phyloP scores from a whole-genome alignment of 768 basidiomycete genomes.

The Tephrocybe sp. region DNA sequence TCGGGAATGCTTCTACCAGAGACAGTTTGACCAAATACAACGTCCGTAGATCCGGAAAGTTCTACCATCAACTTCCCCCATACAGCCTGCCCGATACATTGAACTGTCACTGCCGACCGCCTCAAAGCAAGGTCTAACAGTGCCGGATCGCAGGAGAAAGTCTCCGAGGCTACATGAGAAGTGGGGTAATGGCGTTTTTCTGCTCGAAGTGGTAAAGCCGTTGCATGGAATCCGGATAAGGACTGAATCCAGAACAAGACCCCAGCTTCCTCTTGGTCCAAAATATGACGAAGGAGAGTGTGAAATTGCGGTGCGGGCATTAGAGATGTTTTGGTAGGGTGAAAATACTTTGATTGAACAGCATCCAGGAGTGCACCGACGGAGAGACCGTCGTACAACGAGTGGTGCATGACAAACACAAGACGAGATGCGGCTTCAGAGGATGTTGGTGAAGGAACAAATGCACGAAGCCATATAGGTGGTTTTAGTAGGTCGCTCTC shows the following conservation, averaged over 20 bases:
- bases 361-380: slow-evolving; percentile 32
- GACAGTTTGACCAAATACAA: slow-evolving; percentile 47
- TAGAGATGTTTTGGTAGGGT: slow-evolving; percentile 6
- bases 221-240: slow-evolving; percentile 23
- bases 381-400: slow-evolving; percentile 47
- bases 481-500: slow-evolving; percentile 24
- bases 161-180: slow-evolving; percentile 13
- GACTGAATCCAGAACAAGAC: slow-evolving; percentile 36
- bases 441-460: slow-evolving; percentile 11
- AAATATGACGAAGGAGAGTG: slow-evolving; percentile 35
- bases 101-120: slow-evolving; percentile 27
- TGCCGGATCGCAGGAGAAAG: slow-evolving; percentile 10
- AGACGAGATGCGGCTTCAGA: slow-evolving; percentile 19
- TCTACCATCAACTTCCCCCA: slow-evolving; percentile 25
- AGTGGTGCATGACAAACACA: slow-evolving; percentile 46
- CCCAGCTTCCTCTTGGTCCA: slow-evolving; percentile 36
- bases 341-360: slow-evolving; percentile 31
- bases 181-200: not conserved
- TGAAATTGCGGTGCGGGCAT: slow-evolving; percentile 34
- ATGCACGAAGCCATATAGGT: slow-evolving; percentile 32
- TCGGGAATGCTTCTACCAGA: slow-evolving; percentile 41
- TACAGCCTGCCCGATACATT: slow-evolving; percentile 35
- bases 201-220: slow-evolving; percentile 14
- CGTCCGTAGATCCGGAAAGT: slow-evolving; percentile 34
- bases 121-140: slow-evolving; percentile 19